phyloP scores from a whole-genome alignment of 169 alveolate genomes.

The Amoebophrya sp. region DNA sequence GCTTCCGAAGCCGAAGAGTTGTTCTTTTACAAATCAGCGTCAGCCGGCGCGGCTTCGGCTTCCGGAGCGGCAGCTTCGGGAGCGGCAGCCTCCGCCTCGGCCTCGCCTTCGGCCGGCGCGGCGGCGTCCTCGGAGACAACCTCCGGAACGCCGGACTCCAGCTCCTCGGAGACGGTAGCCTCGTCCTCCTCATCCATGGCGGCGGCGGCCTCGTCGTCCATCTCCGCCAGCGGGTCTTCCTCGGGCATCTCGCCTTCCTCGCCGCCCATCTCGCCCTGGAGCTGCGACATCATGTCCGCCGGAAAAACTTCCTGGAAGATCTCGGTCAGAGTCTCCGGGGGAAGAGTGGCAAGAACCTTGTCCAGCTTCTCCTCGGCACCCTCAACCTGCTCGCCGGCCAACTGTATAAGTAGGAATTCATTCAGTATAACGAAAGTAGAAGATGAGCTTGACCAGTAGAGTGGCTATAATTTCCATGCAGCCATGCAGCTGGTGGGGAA shows the following conservation, averaged over 20 bases:
- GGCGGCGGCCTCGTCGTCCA: neutral
- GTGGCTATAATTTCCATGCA: no score
- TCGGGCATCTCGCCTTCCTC: neutral
- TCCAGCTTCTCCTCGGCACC: constrained; percentile 6
- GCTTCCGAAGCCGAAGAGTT: no score
- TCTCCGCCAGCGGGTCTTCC: neutral
- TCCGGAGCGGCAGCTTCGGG: neutral
- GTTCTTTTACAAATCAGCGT: no score
- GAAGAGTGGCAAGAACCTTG: neutral
- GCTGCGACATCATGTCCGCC: neutral
- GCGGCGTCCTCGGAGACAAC: neutral
- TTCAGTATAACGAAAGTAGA: no score
- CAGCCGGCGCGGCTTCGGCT: no score
- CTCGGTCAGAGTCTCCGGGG: neutral
- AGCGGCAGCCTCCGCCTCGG: neutral
- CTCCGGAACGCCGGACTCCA: no score
- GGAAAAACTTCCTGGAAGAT: neutral
- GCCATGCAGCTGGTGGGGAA: no score
- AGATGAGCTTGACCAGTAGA: no score
- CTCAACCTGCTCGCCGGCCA: neutral
- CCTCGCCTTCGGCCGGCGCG: neutral
- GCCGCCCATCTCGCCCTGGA: neutral
- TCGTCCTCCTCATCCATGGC: neutral
- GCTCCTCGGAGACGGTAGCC: neutral
- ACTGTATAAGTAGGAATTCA: neutral